phyloP scores from a whole-genome alignment of 805 yeast species.

The Zygosaccharomyces siamensis region DNA sequence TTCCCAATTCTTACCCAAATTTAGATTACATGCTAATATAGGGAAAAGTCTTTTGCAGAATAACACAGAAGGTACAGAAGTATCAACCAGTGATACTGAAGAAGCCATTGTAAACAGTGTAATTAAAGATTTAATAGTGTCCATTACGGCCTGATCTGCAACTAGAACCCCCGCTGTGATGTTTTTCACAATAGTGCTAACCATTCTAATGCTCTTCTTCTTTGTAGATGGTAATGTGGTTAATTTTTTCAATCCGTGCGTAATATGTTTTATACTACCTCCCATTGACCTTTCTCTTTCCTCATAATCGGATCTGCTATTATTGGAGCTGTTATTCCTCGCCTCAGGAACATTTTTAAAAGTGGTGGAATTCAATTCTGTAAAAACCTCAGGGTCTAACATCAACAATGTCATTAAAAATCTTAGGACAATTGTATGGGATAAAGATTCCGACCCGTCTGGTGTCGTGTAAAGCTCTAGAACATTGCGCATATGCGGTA shows the following conservation, averaged over 20 bases:
- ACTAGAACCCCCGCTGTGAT: constrained; percentile 24
- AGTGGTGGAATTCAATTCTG: constrained; percentile 22
- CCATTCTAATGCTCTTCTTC: constrained; percentile 23
- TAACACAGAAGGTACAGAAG: constrained; percentile 12
- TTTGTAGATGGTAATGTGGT: constrained; percentile 17
- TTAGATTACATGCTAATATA: constrained; percentile 19
- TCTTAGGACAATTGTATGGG: constrained; percentile 27
- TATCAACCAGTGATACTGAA: constrained; percentile 17
- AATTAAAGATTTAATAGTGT: constrained; percentile 23
- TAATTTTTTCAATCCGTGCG: constrained; percentile 28
- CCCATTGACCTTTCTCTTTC: constrained; percentile 13
- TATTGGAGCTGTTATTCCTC: background rate
- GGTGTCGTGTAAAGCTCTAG: constrained; percentile 24
- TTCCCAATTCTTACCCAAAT: constrained; percentile 22
- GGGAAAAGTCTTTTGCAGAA: constrained; percentile 24
- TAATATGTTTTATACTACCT: constrained; percentile 17
- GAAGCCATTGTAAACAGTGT: constrained; percentile 21
- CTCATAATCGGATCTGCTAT: constrained; percentile 6
- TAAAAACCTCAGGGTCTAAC: constrained; percentile 26
- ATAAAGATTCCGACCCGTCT: constrained; percentile 27
- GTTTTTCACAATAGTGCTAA: constrained; percentile 26
- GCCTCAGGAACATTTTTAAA: constrained; percentile 24
- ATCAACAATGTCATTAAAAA: constrained; percentile 25
- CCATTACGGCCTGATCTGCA: constrained; percentile 25
- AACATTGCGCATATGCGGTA: constrained; percentile 19